Conservation (phyloP, 768 basidiomycete genomes). For the Cyclocybe cylindracea region DNA sequence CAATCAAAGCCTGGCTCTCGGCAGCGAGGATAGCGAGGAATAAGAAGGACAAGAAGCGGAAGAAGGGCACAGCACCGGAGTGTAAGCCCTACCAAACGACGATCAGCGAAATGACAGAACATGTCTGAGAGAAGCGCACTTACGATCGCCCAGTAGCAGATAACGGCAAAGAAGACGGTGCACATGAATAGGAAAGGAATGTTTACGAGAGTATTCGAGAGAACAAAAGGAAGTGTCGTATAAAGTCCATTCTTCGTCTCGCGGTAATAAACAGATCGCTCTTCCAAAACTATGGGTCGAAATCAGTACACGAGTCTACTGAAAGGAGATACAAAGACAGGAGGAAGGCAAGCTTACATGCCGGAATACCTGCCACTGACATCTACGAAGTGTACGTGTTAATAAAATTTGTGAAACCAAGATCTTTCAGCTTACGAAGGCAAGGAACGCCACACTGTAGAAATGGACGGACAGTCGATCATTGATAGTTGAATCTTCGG, state of each 20-base stretch:
- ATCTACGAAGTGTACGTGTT: conserved; percentile 30
- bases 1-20: conserved; percentile 50
- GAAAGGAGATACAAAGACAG: background rate
- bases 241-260: conserved; percentile 62
- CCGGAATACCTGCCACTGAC: conserved; percentile 62
- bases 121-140: conserved; percentile 9
- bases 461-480: conserved; percentile 56
- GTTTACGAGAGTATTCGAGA: conserved; percentile 54
- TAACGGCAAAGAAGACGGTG: conserved; percentile 45
- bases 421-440: conserved; percentile 34
- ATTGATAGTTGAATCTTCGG: conserved; percentile 40
- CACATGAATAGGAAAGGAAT: conserved; percentile 57
- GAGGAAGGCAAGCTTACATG: conserved; percentile 30
- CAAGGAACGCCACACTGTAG: conserved; percentile 56
- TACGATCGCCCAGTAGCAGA: conserved; percentile 54
- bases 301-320: background rate
- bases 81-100: conserved; percentile 43
- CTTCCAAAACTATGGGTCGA: conserved; percentile 47
- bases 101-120: background rate
- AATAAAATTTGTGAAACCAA: background rate
- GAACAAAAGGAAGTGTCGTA: conserved; percentile 50
- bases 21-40: conserved; percentile 55
- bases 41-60: conserved; percentile 55
- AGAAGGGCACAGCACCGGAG: conserved; percentile 46
- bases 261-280: conserved; percentile 56